Conservation (phyloP, 1,284 basidiomycete species). For the Sporisorium iseilematis-ciliati region DNA sequence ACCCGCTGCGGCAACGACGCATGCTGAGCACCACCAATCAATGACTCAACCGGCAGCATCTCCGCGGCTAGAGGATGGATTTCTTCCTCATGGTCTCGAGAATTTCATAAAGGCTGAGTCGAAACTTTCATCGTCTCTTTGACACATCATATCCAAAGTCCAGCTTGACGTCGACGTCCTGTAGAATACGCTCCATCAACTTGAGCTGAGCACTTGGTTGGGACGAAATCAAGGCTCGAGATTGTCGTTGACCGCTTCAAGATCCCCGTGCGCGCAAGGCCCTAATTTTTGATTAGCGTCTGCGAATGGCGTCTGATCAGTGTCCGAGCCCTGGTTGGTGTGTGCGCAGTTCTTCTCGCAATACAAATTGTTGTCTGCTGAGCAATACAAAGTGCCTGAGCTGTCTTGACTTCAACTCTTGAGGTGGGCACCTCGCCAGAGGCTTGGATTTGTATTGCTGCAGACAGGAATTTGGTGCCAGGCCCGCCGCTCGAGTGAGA, state of each 20-base stretch:
- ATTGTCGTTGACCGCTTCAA: background rate
- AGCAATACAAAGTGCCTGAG: background rate
- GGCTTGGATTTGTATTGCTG: constrained; percentile 6
- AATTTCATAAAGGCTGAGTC: no score
- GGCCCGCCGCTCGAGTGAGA: background rate
- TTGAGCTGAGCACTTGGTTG: background rate
- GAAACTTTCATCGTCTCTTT: no score
- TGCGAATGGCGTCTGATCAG: constrained; percentile 3
- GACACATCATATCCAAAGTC: no score
- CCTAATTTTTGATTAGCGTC: background rate
- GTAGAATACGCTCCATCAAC: no score
- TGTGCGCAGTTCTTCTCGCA: constrained; percentile 37
- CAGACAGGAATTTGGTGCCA: background rate
- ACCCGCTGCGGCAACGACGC: constrained; percentile 39
- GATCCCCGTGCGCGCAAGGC: constrained; percentile 8
- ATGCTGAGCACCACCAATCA: background rate
- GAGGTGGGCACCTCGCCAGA: constrained; percentile 4
- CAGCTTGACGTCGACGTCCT: no score
- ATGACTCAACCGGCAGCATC: background rate
- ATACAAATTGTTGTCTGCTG: constrained; percentile 10
- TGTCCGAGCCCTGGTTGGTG: constrained; percentile 10
- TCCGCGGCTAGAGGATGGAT: no score
- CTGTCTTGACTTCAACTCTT: constrained; percentile 9
- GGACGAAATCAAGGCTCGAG: background rate
- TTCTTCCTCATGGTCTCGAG: no score